Percentiles rank a stretch among this genome's conserved stretches.
phyloP scores from a whole-genome alignment of 2,329 filamentous ascomycete genomes.

The Fusarium proliferatum region DNA sequence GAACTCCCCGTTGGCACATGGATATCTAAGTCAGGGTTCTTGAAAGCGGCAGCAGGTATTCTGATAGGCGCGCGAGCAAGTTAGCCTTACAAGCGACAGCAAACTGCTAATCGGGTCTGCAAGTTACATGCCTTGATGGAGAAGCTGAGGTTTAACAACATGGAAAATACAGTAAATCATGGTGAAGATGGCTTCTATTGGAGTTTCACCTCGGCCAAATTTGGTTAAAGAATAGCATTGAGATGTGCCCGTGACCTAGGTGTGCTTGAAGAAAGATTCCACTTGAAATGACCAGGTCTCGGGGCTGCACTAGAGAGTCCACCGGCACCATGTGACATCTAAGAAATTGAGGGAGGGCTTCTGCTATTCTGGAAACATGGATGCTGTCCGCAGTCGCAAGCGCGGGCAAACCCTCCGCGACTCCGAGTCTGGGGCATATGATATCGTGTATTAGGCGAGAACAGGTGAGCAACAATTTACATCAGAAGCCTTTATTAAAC shows the following conservation, averaged over 20 bases:
- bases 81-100: conserved; percentile 2
- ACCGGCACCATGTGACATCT: conserved; percentile 30
- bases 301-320: conserved; percentile 25
- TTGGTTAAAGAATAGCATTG: conserved; percentile 26
- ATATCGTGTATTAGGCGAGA: conserved; percentile 17
- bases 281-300: conserved; percentile 28
- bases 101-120: neutral
- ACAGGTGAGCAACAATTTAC: conserved; percentile 10
- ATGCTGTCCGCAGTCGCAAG: conserved; percentile 14
- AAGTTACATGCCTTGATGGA: conserved; percentile 13
- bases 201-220: conserved; percentile 33
- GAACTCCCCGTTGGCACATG: conserved; percentile 4
- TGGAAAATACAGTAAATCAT: neutral
- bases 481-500: neutral
- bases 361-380: conserved; percentile 38
- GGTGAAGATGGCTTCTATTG: conserved; percentile 16
- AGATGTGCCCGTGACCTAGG: conserved; percentile 27
- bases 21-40: neutral
- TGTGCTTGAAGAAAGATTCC: conserved; percentile 1
- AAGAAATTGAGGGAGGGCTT: conserved; percentile 8
- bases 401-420: conserved; percentile 25
- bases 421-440: conserved; percentile 32
- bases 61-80: conserved; percentile 35
- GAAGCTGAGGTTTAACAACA: neutral
- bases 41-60: conserved; percentile 11